phyloP scores from a whole-genome alignment of 2,329 filamentous ascomycete genomes.

The Neonectria hederae region DNA sequence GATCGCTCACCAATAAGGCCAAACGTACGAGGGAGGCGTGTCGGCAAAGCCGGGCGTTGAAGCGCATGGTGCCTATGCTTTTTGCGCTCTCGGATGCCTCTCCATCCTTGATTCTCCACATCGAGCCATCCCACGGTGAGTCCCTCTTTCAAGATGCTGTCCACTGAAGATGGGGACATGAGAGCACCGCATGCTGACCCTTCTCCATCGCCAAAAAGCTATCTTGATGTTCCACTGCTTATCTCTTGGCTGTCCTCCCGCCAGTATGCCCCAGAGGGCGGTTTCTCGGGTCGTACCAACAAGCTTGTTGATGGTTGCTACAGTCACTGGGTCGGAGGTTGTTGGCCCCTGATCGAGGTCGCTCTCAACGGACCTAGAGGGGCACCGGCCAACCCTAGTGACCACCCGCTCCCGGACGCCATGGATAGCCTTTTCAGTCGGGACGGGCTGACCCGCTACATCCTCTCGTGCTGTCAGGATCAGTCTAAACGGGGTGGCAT shows the following conservation, averaged over 20 bases:
- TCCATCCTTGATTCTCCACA: conserved; percentile 85
- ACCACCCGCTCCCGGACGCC: conserved; percentile 44
- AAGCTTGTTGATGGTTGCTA: conserved; percentile 99
- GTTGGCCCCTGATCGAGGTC: conserved; percentile 91
- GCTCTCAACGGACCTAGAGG: conserved; percentile 67
- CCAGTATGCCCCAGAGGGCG: conserved; percentile 91
- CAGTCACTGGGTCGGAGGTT: conserved; percentile 96
- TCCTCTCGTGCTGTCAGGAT: conserved; percentile 88
- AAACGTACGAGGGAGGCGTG: conserved; percentile 95
- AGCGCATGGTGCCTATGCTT: conserved; percentile 96
- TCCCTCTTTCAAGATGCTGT: conserved; percentile 33
- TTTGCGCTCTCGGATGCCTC: conserved; percentile 90
- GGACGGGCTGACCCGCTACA: conserved; percentile 87
- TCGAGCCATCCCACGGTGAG: conserved; percentile 76
- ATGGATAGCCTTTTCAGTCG: conserved; percentile 75
- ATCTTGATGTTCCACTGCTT: conserved; percentile 79
- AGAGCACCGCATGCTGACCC: conserved; percentile 47
- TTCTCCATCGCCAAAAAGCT: conserved; percentile 57
- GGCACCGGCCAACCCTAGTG: conserved; percentile 41
- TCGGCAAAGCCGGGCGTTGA: conserved; percentile 86
- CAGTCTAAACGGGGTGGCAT: conserved; percentile 77
- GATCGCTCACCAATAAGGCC: conserved; percentile 62
- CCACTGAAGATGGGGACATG: conserved; percentile 48
- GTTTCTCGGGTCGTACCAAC: conserved; percentile 93
- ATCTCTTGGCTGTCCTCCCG: conserved; percentile 89